phyloP scores from a whole-genome alignment of 768 basidiomycete species.

The Mycena sanguinolenta region DNA sequence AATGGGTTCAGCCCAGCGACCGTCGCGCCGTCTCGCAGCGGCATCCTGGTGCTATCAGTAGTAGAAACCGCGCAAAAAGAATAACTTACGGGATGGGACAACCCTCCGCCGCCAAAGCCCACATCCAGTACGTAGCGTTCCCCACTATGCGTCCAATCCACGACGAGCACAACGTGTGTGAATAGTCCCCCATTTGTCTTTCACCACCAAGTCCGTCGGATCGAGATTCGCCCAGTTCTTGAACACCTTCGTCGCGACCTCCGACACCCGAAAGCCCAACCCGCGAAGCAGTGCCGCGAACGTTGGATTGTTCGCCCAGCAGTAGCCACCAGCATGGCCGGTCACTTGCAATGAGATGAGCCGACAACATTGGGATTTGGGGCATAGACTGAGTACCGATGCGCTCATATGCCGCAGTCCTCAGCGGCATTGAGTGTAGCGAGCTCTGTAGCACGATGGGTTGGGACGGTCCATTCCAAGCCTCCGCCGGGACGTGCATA shows the following conservation, averaged over 20 bases:
- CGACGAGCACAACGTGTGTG: slow-evolving; percentile 36
- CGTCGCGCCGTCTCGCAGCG: slow-evolving; percentile 33
- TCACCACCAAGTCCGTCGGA: slow-evolving; percentile 14
- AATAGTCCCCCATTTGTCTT: slow-evolving; percentile 35
- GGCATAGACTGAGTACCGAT: slow-evolving; percentile 6
- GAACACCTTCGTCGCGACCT: slow-evolving; percentile 36
- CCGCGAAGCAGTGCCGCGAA: slow-evolving; percentile 34
- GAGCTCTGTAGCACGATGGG: slow-evolving; percentile 34
- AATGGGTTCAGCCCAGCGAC: slow-evolving; percentile 33
- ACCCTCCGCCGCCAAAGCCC: slow-evolving; percentile 36
- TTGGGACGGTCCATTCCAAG: slow-evolving; percentile 30
- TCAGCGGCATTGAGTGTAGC: slow-evolving; percentile 31
- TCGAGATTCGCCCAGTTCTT: slow-evolving; percentile 38
- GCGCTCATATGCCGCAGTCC: slow-evolving; percentile 31
- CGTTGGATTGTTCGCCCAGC: slow-evolving; percentile 37
- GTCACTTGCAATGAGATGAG: neutral
- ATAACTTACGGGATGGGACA: slow-evolving; percentile 35
- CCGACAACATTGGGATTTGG: neutral
- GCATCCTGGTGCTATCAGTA: slow-evolving; percentile 17
- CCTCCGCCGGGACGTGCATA: slow-evolving; percentile 25
- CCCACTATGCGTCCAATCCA: slow-evolving; percentile 30
- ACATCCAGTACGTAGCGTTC: slow-evolving; percentile 37
- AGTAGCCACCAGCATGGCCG: slow-evolving; percentile 28
- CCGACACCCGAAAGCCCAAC: slow-evolving; percentile 36
- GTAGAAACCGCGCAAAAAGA: neutral